Conservation (phyloP, 2,329 filamentous ascomycete genomes). For the Alternaria postmessia region DNA sequence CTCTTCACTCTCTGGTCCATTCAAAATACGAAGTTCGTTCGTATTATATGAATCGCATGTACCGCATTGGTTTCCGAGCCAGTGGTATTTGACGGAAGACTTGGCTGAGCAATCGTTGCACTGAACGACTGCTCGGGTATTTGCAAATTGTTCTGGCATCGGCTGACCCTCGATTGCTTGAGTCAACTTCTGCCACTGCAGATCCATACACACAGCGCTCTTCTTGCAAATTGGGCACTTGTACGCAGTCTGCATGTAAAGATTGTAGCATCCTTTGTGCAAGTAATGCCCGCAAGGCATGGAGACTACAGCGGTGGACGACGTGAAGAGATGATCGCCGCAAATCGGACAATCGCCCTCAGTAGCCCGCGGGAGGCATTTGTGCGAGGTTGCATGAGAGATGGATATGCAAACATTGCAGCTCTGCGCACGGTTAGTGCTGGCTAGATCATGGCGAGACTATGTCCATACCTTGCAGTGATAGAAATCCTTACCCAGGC, state of each 20-base stretch:
- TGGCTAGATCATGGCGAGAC: not conserved
- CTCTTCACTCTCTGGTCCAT: slow-evolving; percentile 48
- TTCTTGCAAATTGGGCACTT: slow-evolving; percentile 97
- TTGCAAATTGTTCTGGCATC: slow-evolving; percentile 84
- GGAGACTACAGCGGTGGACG: slow-evolving; percentile 85
- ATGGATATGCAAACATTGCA: slow-evolving; percentile 96
- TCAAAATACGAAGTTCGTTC: slow-evolving; percentile 57
- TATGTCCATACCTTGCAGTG: slow-evolving; percentile 86
- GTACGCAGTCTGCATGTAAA: slow-evolving; percentile 89
- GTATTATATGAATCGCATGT: slow-evolving; percentile 64
- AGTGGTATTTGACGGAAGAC: slow-evolving; percentile 88
- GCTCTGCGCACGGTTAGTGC: slow-evolving; percentile 43
- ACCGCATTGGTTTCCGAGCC: slow-evolving; percentile 89
- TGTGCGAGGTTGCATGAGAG: slow-evolving; percentile 82
- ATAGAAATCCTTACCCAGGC: slow-evolving; percentile 94
- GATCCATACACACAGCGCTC: slow-evolving; percentile 96
- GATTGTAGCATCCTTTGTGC: slow-evolving; percentile 85
- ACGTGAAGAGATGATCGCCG: slow-evolving; percentile 95
- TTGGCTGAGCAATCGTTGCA: slow-evolving; percentile 96
- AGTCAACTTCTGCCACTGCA: slow-evolving; percentile 90
- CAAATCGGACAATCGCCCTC: slow-evolving; percentile 98
- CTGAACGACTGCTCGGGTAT: slow-evolving; percentile 81
- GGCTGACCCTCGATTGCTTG: slow-evolving; percentile 87
- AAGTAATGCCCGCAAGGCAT: slow-evolving; percentile 97
- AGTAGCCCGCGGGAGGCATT: slow-evolving; percentile 79